These are phyloP conservation scores for Penicillium sp. DNA, from an alignment of 2,329 filamentous ascomycete genomes.

Conservation along the genomic window DNA sequence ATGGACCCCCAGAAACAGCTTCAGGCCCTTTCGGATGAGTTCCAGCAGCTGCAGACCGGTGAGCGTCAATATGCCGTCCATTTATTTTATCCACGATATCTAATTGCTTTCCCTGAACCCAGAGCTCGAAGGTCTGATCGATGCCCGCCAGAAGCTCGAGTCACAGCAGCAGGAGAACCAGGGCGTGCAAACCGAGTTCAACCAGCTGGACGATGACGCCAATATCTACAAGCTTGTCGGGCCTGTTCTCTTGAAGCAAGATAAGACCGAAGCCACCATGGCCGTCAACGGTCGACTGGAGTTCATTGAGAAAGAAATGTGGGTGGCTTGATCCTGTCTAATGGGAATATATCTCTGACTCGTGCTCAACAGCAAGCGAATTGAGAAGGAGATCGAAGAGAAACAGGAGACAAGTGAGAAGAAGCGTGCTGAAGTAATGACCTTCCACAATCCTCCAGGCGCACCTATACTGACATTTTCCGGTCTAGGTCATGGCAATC, in stretches of 20 bases:
- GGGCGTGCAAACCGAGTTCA: conserved; percentile 88
- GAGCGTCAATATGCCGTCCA: conserved; percentile 16
- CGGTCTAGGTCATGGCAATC: conserved; percentile 38
- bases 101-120: conserved; percentile 13
- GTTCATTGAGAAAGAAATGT: conserved; percentile 95
- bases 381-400: conserved; percentile 64
- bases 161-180: conserved; percentile 90
- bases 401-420: conserved; percentile 64
- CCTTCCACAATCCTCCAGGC: not conserved
- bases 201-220: conserved; percentile 71
- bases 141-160: conserved; percentile 85
- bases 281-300: conserved; percentile 88
- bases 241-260: conserved; percentile 90
- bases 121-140: conserved; percentile 78
- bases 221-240: conserved; percentile 96
- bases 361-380: conserved; percentile 54
- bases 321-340: conserved; percentile 32
- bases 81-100: not conserved
- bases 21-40: conserved; percentile 82
- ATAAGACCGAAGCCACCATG: conserved; percentile 82
- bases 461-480: conserved; percentile 15
- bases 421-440: conserved; percentile 61
- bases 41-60: conserved; percentile 83
- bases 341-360: conserved; percentile 4
- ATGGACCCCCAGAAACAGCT: conserved; percentile 69